A percentile compares a stretch with the other conserved stretches of the same genome.
phyloP scores from a whole-genome alignment of 1,284 basidiomycete species.

The Cutaneotrichosporon mucoides region DNA sequence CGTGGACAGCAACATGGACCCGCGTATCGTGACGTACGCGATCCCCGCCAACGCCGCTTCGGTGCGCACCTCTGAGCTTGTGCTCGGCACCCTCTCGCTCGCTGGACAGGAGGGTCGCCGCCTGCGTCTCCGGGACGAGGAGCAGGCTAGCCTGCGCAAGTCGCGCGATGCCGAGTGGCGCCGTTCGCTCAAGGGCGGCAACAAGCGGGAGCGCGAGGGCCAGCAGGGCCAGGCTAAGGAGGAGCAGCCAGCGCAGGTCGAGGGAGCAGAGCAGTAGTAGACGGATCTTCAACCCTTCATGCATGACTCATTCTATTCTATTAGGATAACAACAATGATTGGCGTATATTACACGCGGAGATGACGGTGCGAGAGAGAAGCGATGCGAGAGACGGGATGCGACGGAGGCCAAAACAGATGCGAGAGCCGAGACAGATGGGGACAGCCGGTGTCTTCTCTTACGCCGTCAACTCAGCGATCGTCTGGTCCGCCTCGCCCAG shows the following conservation, averaged over 20 bases:
- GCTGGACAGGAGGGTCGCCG: slow-evolving; percentile 75
- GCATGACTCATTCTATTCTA: neutral
- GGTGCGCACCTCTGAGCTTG: slow-evolving; percentile 80
- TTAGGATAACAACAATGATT: neutral
- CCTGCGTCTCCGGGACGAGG: slow-evolving; percentile 12
- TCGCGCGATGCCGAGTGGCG: slow-evolving; percentile 4
- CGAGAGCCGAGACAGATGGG: too few species aligned
- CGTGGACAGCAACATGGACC: slow-evolving; percentile 93
- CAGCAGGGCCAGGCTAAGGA: neutral
- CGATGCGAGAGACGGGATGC: too few species aligned
- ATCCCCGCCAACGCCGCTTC: slow-evolving; percentile 87
- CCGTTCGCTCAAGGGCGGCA: neutral
- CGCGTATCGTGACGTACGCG: slow-evolving; percentile 93
- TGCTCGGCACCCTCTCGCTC: slow-evolving; percentile 84
- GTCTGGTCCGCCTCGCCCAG: neutral
- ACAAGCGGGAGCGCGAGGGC: too few species aligned
- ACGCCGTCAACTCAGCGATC: neutral
- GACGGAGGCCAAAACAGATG: too few species aligned
- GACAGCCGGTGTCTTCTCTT: too few species aligned
- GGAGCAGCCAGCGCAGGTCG: neutral
- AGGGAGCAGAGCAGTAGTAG: neutral
- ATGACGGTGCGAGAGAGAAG: too few species aligned
- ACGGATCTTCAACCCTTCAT: neutral
- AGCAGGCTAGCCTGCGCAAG: neutral
- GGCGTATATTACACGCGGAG: too few species aligned